Conservation (phyloP, 2,329 filamentous ascomycete genomes). For the Aureobasidium sp. region DNA sequence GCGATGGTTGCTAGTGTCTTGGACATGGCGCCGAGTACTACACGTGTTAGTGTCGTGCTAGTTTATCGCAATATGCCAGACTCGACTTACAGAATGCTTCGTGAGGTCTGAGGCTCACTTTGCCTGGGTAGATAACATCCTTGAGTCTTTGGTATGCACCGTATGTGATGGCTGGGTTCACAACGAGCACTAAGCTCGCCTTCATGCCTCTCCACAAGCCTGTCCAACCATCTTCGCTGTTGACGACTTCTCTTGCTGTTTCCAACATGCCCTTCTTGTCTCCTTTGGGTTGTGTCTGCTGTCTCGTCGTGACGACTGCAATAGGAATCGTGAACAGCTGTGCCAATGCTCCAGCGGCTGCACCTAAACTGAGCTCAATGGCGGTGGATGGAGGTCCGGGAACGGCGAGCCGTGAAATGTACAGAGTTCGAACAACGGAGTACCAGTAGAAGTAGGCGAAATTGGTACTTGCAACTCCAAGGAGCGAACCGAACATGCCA, state of each 20-base stretch:
- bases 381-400: conserved; percentile 62
- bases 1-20: conserved; percentile 85
- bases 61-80: background rate
- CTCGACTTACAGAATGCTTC: conserved; percentile 78
- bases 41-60: conserved; percentile 2
- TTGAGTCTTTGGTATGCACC: conserved; percentile 89
- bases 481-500: conserved; percentile 74
- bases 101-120: conserved; percentile 64
- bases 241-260: conserved; percentile 80
- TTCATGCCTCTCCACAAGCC: conserved; percentile 94
- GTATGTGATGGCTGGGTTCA: conserved; percentile 97
- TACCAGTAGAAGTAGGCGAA: conserved; percentile 99
- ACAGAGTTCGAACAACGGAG: conserved; percentile 74
- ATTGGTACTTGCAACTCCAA: conserved; percentile 94
- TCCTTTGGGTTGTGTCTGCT: conserved; percentile 80
- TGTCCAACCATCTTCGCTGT: conserved; percentile 79
- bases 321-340: conserved; percentile 97
- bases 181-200: conserved; percentile 87
- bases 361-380: conserved; percentile 75
- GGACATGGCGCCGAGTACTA: conserved; percentile 80
- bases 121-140: conserved; percentile 67
- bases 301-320: conserved; percentile 87
- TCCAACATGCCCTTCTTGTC: conserved; percentile 81
- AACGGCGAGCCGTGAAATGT: conserved; percentile 45
- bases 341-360: conserved; percentile 78